phyloP scores from a whole-genome alignment of 1,284 basidiomycete genomes.

The Rhodotorula sp. region DNA sequence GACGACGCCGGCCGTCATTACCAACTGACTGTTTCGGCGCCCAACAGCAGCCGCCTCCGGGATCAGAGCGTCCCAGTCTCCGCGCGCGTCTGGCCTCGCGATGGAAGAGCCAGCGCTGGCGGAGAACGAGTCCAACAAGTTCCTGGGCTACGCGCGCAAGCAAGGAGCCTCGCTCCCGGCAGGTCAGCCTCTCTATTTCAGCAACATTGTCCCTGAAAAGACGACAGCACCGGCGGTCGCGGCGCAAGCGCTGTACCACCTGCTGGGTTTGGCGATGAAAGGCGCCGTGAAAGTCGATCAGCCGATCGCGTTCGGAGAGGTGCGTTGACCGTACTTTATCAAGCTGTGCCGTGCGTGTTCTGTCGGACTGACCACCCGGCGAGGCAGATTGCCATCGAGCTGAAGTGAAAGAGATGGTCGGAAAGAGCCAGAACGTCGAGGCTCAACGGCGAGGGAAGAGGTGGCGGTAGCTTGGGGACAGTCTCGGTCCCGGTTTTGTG shows the following conservation, averaged over 20 bases:
- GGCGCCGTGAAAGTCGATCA: constrained; percentile 43
- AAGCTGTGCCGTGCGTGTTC: background rate
- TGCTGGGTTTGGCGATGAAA: constrained; percentile 42
- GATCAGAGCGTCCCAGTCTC: background rate
- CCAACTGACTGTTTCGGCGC: no score
- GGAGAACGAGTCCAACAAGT: constrained; percentile 35
- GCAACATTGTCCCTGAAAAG: constrained; percentile 38
- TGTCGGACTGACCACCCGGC: no score
- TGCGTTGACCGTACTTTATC: background rate
- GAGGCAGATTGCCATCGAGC: constrained; percentile 14
- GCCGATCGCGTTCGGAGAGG: constrained; percentile 46
- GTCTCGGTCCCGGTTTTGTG: no score
- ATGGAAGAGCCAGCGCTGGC: constrained; percentile 12
- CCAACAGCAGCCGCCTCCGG: no score
- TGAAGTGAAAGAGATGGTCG: background rate
- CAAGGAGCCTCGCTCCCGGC: constrained; percentile 8
- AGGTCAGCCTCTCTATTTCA: constrained; percentile 26
- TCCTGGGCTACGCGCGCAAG: constrained; percentile 33
- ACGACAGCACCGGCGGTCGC: constrained; percentile 43
- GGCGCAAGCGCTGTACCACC: constrained; percentile 47
- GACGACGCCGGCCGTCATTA: background rate
- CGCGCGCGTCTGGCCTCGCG: background rate
- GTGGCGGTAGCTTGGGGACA: no score
- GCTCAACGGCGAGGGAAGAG: no score
- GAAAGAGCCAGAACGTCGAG: background rate